Base-by-base conservation (phyloP, 768 basidiomycete genomes). In the Lentinula sp. region DNA sequence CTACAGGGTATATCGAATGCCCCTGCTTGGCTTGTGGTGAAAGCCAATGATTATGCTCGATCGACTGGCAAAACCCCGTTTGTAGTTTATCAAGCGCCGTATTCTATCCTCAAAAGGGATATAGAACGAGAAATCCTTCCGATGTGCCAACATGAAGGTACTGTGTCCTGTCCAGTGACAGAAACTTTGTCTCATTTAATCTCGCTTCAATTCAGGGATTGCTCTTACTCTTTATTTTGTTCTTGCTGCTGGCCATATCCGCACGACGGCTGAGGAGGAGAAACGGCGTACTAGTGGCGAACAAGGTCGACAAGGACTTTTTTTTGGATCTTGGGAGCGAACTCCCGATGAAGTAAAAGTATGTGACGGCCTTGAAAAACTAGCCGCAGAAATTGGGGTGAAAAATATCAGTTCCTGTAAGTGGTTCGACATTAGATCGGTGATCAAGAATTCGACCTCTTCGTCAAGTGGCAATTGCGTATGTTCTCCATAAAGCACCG, bases 311-410 rank as follows among this genome's bases (percentile, higher is more conserved):
- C 55, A 62, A 11, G 75, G 40, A 72, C 57, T 11, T 31, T 59
- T 59, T 60, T 75, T 31, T 56, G 55, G 55, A 31, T 45, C 55
- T 6, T 84, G 84, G 83, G 70, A 78, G 65, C 78, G 83, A 4
- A 80, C 61, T 37, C 78, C 80, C 37, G 63, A 72, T 15, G 79
- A 85, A 65, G 72, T 65, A 53, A 72, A 71, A 39, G 70, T 83
- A 11, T 75, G 75, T 55, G 65, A 69, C 2, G 82, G 75, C 0
- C 71, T 84, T 21, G 81, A 81, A 64, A 75, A 80, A 59, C 77
- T 86, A 11, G 82, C 83, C 2, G 64, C 65, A n/a, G 78, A 84
- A 63, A 72, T 84, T 7, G 83, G 83, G 0, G 76, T 76, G 2
- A 74, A 80, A 64, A 70, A 70, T 56, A 73, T 85, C 64, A 78